These are phyloP conservation scores for Mrakia gelida DNA, from an alignment of 768 basidiomycete genomes.

Conservation along the genomic window DNA sequence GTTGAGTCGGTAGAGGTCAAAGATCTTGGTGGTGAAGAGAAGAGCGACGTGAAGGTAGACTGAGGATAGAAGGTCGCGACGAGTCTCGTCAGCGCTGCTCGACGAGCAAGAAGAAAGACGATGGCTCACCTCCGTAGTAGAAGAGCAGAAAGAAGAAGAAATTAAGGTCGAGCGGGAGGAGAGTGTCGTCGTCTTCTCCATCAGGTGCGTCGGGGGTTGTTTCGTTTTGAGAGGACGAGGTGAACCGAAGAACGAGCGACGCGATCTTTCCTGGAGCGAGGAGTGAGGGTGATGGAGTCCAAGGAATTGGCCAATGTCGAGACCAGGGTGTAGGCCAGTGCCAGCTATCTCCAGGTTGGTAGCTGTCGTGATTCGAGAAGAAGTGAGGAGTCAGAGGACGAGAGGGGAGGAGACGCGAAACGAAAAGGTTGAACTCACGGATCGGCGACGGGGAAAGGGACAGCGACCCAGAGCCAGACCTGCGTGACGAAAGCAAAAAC, in stretches of 20 bases:
- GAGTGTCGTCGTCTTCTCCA: background rate
- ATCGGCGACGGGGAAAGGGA: slow-evolving; percentile 47
- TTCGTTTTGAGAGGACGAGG: background rate
- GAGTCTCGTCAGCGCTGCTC: background rate
- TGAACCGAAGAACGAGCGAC: background rate
- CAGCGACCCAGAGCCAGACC: slow-evolving; percentile 49
- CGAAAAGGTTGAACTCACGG: slow-evolving; percentile 39
- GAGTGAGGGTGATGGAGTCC: slow-evolving; percentile 9
- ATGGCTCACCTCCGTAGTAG: slow-evolving; percentile 8
- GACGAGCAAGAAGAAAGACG: background rate
- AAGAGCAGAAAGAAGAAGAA: slow-evolving; percentile 48
- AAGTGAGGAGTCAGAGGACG: background rate
- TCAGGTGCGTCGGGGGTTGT: background rate
- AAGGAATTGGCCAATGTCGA: slow-evolving; percentile 21
- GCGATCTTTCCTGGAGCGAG: background rate
- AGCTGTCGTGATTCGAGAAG: background rate
- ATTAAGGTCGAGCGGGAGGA: slow-evolving; percentile 46
- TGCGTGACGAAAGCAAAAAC: slow-evolving; percentile 6
- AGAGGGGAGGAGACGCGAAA: background rate
- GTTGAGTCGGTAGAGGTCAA: slow-evolving; percentile 46
- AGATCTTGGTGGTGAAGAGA: slow-evolving; percentile 49
- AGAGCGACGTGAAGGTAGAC: slow-evolving; percentile 48
- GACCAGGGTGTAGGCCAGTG: slow-evolving; percentile 25
- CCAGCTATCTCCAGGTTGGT: slow-evolving; percentile 15
- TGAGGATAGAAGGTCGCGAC: background rate